phyloP scores from a whole-genome alignment of 208 protist species.

The Leishmania martiniquensis region DNA sequence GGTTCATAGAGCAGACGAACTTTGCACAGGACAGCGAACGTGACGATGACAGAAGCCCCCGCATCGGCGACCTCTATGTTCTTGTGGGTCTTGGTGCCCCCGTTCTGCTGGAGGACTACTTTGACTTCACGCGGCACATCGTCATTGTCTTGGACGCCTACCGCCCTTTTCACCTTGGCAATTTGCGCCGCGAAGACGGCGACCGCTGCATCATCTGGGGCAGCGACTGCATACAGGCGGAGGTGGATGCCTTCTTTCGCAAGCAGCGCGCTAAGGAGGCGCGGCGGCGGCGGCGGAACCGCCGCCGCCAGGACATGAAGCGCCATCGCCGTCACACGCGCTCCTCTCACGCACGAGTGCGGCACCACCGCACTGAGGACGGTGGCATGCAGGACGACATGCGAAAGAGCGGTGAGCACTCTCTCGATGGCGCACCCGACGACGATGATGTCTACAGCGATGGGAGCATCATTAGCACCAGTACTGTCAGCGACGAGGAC shows the following conservation, averaged over 20 bases:
- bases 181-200: constrained; percentile 60
- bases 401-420: neutral
- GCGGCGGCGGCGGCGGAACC: constrained; percentile 38
- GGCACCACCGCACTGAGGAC: constrained; percentile 15
- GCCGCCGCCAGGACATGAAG: constrained; percentile 24
- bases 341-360: neutral
- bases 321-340: neutral
- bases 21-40: constrained; percentile 60
- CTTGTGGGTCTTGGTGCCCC: constrained; percentile 79
- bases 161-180: constrained; percentile 77
- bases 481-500: constrained; percentile 15
- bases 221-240: constrained; percentile 50
- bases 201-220: constrained; percentile 72
- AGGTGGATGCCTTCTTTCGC: constrained; percentile 80
- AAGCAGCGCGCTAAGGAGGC: constrained; percentile 29
- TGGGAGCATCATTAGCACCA: constrained; percentile 16
- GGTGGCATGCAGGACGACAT: neutral
- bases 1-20: constrained; percentile 59
- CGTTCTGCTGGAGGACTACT: constrained; percentile 56
- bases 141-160: constrained; percentile 82
- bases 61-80: constrained; percentile 71
- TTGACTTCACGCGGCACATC: constrained; percentile 71
- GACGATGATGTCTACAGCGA: constrained; percentile 20
- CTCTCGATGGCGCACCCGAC: neutral
- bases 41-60: constrained; percentile 19